These are phyloP conservation scores for Cenchrus americanus DNA, from an alignment of 176 grass and related monocot genomes.

Conservation along the genomic window DNA sequence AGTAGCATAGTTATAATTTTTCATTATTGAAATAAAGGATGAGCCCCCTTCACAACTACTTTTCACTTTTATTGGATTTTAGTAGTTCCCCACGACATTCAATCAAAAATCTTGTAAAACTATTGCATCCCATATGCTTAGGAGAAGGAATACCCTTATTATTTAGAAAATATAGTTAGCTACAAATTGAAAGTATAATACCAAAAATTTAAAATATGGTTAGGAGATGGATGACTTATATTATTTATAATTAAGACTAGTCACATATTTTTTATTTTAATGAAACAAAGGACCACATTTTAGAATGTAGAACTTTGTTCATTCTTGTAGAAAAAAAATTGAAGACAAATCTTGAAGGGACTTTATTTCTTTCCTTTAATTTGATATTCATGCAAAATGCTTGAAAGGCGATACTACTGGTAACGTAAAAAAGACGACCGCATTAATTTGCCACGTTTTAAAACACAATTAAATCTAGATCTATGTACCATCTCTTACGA, in stretches of 20 bases:
- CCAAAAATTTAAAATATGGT: background rate
- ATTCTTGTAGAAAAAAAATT: background rate
- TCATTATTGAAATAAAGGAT: background rate
- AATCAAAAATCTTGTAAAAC: background rate
- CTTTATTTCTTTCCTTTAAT: too few relatives aligned
- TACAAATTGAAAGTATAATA: background rate
- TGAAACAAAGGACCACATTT: background rate
- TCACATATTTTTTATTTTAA: background rate
- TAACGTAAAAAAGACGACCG: background rate
- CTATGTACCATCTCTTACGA: background rate
- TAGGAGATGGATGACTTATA: background rate
- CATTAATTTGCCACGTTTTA: background rate
- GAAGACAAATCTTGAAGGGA: background rate
- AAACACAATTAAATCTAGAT: background rate
- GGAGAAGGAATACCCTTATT: too few relatives aligned
- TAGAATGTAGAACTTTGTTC: background rate
- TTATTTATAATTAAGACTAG: too few relatives aligned
- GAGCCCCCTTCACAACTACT: background rate
- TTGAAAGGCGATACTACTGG: too few relatives aligned
- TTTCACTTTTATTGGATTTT: background rate
- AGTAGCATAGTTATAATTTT: background rate
- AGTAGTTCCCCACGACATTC: too few relatives aligned
- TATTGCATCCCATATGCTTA: background rate
- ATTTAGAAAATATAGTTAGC: too few relatives aligned
- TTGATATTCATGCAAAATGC: background rate